A percentile compares a stretch with the other conserved stretches of the same genome.
Evolutionary conservation across 2,329 filamentous ascomycete genomes (phyloP).

Genomic region (Exophiala phaeomuriformis): DNA sequence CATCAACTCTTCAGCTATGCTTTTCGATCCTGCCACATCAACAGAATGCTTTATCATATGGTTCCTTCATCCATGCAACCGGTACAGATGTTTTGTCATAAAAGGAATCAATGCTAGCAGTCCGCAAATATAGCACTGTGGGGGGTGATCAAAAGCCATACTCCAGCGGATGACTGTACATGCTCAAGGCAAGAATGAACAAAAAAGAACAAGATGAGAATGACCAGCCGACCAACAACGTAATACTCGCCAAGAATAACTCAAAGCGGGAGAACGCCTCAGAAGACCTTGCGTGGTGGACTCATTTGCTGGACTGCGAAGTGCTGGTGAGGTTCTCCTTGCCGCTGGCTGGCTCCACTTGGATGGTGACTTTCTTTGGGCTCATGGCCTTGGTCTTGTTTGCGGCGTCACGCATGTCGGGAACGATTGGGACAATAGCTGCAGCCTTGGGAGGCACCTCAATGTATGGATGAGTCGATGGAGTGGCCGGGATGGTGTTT

Average conservation of each 20-base stretch:
- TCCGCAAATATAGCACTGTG: slow-evolving; percentile 4
- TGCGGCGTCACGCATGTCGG: slow-evolving; percentile 27
- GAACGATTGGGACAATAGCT: slow-evolving; percentile 28
- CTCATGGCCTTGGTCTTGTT: slow-evolving; percentile 35
- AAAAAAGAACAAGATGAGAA: slow-evolving; percentile 17
- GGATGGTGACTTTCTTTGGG: slow-evolving; percentile 36
- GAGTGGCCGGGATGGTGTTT: slow-evolving; percentile 24
- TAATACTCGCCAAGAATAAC: slow-evolving; percentile 18
- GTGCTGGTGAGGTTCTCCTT: slow-evolving; percentile 34
- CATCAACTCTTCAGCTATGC: slow-evolving; percentile 7
- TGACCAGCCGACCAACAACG: slow-evolving; percentile 18
- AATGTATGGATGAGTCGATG: slow-evolving; percentile 25
- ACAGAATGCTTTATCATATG: slow-evolving; percentile 9
- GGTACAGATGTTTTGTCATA: slow-evolving; percentile 13
- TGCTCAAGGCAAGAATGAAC: slow-evolving; percentile 18
- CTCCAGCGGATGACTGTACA: slow-evolving; percentile 12
- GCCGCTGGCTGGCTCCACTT: slow-evolving; percentile 35
- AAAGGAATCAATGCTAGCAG: slow-evolving; percentile 7
- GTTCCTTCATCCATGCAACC: slow-evolving; percentile 11
- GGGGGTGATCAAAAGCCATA: slow-evolving; percentile 7
- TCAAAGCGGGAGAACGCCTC: slow-evolving; percentile 13
- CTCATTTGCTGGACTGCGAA: slow-evolving; percentile 27
- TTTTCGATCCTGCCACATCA: slow-evolving; percentile 8
- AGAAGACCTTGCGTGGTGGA: slow-evolving; percentile 2
- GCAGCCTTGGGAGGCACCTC: slow-evolving; percentile 35